Conservation (phyloP, 768 basidiomycete species). For the Mrakia blollopis region DNA sequence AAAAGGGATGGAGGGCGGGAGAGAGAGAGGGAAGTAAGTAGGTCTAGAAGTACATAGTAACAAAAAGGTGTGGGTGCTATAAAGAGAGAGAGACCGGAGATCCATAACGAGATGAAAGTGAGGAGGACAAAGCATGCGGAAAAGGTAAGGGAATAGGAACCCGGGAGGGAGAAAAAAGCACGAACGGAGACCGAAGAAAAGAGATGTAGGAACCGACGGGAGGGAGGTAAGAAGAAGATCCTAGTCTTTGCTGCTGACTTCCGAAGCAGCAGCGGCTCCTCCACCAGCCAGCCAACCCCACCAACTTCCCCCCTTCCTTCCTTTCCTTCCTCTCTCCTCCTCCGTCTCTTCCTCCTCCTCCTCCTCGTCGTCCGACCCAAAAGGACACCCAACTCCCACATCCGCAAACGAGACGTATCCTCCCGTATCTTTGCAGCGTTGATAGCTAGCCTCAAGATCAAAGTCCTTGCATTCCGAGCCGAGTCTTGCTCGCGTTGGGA, state of each 20-base stretch:
- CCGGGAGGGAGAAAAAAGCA: too few relatives aligned
- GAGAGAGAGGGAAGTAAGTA: too few relatives aligned
- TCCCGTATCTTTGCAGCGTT: neutral
- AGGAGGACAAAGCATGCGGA: too few relatives aligned
- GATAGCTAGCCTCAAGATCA: conserved; percentile 7
- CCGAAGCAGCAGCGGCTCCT: neutral
- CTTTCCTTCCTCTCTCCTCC: neutral
- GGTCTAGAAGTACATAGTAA: too few relatives aligned
- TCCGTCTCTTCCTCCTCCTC: neutral
- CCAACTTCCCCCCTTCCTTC: conserved; percentile 7
- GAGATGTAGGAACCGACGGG: neutral
- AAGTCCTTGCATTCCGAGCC: conserved; percentile 11
- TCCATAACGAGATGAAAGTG: too few relatives aligned
- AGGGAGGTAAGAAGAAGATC: neutral
- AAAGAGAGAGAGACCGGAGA: too few relatives aligned
- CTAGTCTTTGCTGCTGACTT: neutral
- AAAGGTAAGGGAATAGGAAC: too few relatives aligned
- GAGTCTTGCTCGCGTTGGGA: neutral
- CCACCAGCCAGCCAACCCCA: conserved; percentile 19
- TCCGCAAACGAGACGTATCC: conserved; percentile 16
- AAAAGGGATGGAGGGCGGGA: neutral
- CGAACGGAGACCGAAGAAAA: too few relatives aligned
- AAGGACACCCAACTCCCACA: conserved; percentile 3
- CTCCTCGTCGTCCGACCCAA: conserved; percentile 2
- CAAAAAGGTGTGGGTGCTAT: too few relatives aligned